phyloP scores from a whole-genome alignment of 495 filamentous ascomycete species.

The Collariella sp. region DNA sequence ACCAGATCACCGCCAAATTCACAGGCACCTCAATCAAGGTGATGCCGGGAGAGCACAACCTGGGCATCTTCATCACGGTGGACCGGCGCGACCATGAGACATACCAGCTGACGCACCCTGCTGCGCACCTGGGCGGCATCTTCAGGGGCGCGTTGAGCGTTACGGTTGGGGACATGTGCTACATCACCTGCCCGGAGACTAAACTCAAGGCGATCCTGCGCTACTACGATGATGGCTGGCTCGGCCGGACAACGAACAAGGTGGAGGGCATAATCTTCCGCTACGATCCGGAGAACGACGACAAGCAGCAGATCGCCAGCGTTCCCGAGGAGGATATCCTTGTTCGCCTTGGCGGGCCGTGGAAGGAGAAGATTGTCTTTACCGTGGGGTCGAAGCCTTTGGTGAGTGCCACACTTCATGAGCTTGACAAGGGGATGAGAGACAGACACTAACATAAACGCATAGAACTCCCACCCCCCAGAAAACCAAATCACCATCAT shows the following conservation, averaged over 20 bases:
- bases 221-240: conserved; percentile 91
- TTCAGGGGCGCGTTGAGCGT: conserved; percentile 74
- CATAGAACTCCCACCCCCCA: conserved; percentile 34
- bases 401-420: conserved; percentile 28
- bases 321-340: conserved; percentile 76
- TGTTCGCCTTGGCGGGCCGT: conserved; percentile 73
- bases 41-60: conserved; percentile 81
- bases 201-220: conserved; percentile 83
- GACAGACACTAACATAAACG: neutral
- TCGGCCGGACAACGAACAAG: conserved; percentile 81
- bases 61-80: conserved; percentile 89
- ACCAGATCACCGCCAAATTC: conserved; percentile 95
- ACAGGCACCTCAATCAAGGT: conserved; percentile 92
- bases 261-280: conserved; percentile 86
- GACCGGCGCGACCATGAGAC: conserved; percentile 73
- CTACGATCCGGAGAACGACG: conserved; percentile 76
- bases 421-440: neutral
- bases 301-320: conserved; percentile 67
- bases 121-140: conserved; percentile 84
- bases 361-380: conserved; percentile 55
- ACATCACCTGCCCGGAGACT: conserved; percentile 76
- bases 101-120: conserved; percentile 90
- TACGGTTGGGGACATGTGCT: conserved; percentile 80
- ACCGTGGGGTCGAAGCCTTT: conserved; percentile 44
- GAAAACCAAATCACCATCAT: conserved; percentile 67